Evolutionary conservation across 345 rosid genomes (phyloP).

Genomic region (Moricandia arvensis): DNA sequence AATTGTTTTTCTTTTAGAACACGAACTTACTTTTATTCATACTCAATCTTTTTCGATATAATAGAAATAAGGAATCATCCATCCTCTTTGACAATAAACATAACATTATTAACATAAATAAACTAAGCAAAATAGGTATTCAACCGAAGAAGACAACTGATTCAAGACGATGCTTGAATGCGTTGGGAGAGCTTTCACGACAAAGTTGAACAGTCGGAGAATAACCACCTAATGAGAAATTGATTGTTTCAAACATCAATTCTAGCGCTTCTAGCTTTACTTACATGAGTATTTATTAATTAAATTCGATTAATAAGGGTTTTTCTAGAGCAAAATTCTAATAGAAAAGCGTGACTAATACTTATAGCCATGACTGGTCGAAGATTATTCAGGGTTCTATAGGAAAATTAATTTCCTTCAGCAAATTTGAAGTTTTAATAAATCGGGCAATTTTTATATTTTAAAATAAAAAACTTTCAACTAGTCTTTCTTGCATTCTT

Average conservation of each 20-base stretch:
- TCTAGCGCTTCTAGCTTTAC: neutral
- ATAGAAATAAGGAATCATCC: too few relatives aligned
- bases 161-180: too few relatives aligned
- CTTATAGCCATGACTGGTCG: neutral
- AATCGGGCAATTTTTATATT: neutral
- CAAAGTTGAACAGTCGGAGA: too few relatives aligned
- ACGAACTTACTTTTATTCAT: too few relatives aligned
- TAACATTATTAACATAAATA: too few relatives aligned
- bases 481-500: neutral
- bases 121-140: too few relatives aligned
- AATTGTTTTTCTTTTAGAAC: too few relatives aligned
- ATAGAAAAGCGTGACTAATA: neutral
- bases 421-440: neutral
- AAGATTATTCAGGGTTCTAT: neutral
- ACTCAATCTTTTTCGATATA: too few relatives aligned
- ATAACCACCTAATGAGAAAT: too few relatives aligned
- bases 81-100: too few relatives aligned
- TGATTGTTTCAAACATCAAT: neutral
- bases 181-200: too few relatives aligned
- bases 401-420: neutral
- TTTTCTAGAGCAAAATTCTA: neutral
- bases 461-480: neutral
- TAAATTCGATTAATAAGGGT: neutral
- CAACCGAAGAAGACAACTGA: too few relatives aligned
- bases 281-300: neutral